Evolutionary conservation across 495 filamentous ascomycete species (phyloP), one percentile per base, ranked within the genome.

Genomic region (Xylaria acuta): DNA sequence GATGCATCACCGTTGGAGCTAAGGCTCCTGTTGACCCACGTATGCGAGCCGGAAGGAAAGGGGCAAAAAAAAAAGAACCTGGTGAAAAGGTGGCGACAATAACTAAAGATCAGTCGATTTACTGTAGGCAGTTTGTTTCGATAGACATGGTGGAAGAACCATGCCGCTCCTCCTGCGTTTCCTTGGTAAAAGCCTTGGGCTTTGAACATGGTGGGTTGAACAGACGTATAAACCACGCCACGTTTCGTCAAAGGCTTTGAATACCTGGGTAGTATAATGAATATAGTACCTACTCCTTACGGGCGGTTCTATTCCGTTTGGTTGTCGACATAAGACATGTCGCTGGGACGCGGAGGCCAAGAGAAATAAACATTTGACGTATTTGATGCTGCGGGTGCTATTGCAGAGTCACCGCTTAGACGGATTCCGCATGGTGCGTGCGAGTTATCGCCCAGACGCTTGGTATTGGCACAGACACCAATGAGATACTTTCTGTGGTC

Each of bases 391-490:
- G 58, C 58, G 36, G 16, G 6, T 14, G 20, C 4, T 60, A 38
- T 60, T 59, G 54, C 54, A 59, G 32, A 59, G 36, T 59, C 54
- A 59, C 54, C 1, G 36, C 59, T 38, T 40, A 40, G 34, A 64
- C 38, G 22, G 38, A 64, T 64, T 41, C n/a, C 38, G 22, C 60
- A 43, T 64, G n/a, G 25, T 25, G 36, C 45, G 27, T 30, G 11
- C 14, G 47, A 18, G 51, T 67, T 67, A 16, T 40, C 63, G 62
- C 63, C 70, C 43, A 67, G 70, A 51, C 14, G 56, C 49, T 72
- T 60, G 70, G 69, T 65, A 71, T 69, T 62, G 51, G 67, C 41
- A 54, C 12, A 47, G 38, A 30, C 56, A 63, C 68, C 68, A 70
- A 70, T 70, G 43, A 70, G 20, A n/a, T 3, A 22, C 53, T 40